Evolutionary conservation across 192 early-diverging fungal species (phyloP), one percentile per base, ranked within the genome.

Genomic region (Chytriomyces confervae): DNA sequence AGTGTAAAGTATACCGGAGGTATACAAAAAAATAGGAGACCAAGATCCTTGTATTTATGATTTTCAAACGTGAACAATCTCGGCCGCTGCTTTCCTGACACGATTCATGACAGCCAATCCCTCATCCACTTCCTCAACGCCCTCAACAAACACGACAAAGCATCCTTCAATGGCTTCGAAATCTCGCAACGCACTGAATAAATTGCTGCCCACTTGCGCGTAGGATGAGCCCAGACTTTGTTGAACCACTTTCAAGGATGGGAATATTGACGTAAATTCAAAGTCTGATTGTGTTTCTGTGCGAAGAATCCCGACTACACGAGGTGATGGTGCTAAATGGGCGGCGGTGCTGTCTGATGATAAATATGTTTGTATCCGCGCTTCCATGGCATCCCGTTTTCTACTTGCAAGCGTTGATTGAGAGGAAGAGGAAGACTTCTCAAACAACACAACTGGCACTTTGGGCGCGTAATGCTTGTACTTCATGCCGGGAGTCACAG

Each of bases 401-500:
- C 29, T 36, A 36, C 29, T 36, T 18, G 53, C 53, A 18, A 18
- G 53, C 53, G 20, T 57, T 57, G 11, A 20, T 11, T 18, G 11
- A 20, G 53, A 57, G 20, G 53, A 11, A 57, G 11, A 11, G 20
- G 53, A 2, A 2, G 11, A 11, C 13, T 20, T 11, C 49, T 89
- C 91, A 77, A 95, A 88, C 27, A 98, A 63, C 9, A 95, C 84
- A 24, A 98, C 96, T 51, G 91, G 87, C 3, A 94, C 94, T 27
- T 93, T 88, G 7, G 98, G 98, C 24, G 94, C 93, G 78, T 99
- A 99, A 84, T 99, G 98, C 6, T 95, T 84, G 81, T 99, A 99
- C 81, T 99, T 99, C 98, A 99, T 99, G 11, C 98, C 98, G 24
- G 98, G 98, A 20, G 98, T 97, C 0, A 94, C 96, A 0, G 98